A percentile compares a stretch with the other conserved stretches of the same genome.
phyloP scores from a whole-genome alignment of 2,329 filamentous ascomycete species.

The Diaporthe caulivora region DNA sequence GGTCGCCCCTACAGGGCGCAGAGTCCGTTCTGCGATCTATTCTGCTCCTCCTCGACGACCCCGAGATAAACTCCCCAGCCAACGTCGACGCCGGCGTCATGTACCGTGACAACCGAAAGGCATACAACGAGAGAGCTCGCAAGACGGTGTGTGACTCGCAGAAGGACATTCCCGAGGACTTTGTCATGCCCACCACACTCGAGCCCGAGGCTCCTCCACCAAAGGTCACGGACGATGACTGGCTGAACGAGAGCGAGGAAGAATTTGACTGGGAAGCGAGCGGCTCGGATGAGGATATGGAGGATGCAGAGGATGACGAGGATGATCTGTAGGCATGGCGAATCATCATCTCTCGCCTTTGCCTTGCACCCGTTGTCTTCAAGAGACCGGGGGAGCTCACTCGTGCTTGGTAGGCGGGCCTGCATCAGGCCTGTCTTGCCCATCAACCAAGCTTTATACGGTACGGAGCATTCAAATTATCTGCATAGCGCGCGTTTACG shows the following conservation, averaged over 20 bases:
- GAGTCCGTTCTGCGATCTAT: slow-evolving; percentile 96
- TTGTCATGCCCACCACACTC: slow-evolving; percentile 83
- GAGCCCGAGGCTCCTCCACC: slow-evolving; percentile 72
- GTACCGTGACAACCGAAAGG: slow-evolving; percentile 78
- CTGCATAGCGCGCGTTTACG: slow-evolving; percentile 38
- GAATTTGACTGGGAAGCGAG: slow-evolving; percentile 81
- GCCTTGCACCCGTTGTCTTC: not conserved
- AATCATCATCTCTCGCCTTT: slow-evolving; percentile 9
- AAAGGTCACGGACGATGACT: slow-evolving; percentile 77
- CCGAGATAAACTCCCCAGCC: slow-evolving; percentile 91
- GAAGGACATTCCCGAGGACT: slow-evolving; percentile 82
- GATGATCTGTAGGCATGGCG: slow-evolving; percentile 62
- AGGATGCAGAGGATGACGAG: slow-evolving; percentile 71
- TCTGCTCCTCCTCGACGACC: slow-evolving; percentile 90
- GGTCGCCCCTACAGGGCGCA: slow-evolving; percentile 93
- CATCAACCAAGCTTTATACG: not conserved
- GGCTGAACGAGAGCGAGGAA: slow-evolving; percentile 85
- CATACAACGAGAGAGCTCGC: slow-evolving; percentile 78
- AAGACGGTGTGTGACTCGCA: slow-evolving; percentile 80
- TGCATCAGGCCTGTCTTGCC: not conserved
- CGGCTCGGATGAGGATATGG: slow-evolving; percentile 72
- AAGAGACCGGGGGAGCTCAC: not conserved
- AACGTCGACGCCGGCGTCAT: slow-evolving; percentile 94
- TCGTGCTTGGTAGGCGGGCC: not conserved
- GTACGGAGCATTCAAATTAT: slow-evolving; percentile 24